Base-by-base conservation (phyloP, 2,329 filamentous ascomycete genomes). In the Elsinoe arachidis region DNA sequence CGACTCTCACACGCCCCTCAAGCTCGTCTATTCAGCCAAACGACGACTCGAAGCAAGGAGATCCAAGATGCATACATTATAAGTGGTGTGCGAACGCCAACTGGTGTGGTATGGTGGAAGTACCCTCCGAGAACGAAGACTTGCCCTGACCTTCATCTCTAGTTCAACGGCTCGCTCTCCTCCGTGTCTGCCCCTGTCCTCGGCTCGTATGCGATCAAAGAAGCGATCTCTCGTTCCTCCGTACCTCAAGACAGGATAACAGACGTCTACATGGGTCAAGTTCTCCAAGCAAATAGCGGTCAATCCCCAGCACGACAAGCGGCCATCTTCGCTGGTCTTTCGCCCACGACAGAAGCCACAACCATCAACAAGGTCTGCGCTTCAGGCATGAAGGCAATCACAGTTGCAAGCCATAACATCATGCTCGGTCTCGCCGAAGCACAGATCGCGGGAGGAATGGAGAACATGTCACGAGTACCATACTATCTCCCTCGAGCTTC, bases 351-450 rank as follows among this genome's bases (percentile, higher is more conserved):
- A 58, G 93, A 99, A 74, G 87, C 91, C 35, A 85, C 87, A 53
- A 97, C 93, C 14, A 86, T 99, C 73, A 99, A 99, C 80, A 99
- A 99, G 75, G 93, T 99, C 60, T 99, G 93, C 76, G 87, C 93
- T 3, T 96, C 91, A 0, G 93, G 93, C 4, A 78, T 99, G 63
- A 99, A 99, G 73, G 88, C 93, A 1, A 90, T 97, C 3, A 84
- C 82, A 19, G 81, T 97, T 44, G 93, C 92, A 1, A 92, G 92
- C 1, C 90, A 96, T 68, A 93, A 95, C 68, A 96, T 97, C 65
- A 89, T 96, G 73, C 81, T 99, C 10, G 92, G 93, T 4, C 80
- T 95, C 9, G 83, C 90, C 14, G 88, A 95, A 67, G 91, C 88
- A 0, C 88, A 95, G 70, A 80, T 97, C 6, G 93, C 93, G 1